Conservation (phyloP, 1,284 basidiomycete genomes). For the Malassezia cuniculi region DNA sequence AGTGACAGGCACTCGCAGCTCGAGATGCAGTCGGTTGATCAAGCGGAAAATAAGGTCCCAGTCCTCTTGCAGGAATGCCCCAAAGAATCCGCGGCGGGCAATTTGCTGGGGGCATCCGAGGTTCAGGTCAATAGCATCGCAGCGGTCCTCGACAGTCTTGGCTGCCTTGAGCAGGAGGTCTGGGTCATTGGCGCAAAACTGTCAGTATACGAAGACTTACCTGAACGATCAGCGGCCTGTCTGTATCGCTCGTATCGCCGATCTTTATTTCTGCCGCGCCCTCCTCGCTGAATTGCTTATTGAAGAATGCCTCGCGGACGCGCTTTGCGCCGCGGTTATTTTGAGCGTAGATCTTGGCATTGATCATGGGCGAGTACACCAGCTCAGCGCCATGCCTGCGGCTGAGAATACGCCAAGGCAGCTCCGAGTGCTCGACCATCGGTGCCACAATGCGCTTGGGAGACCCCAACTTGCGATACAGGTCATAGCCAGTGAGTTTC, state of each 20-base stretch:
- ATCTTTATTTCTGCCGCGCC: constrained; percentile 53
- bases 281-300: constrained; percentile 24
- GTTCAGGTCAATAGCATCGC: constrained; percentile 85
- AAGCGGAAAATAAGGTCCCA: constrained; percentile 57
- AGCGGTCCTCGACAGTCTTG: constrained; percentile 28
- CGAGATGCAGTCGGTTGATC: constrained; percentile 52
- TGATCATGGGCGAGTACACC: constrained; percentile 93
- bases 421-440: constrained; percentile 94
- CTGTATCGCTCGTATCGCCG: constrained; percentile 46
- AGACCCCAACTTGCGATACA: constrained; percentile 67
- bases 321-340: constrained; percentile 16
- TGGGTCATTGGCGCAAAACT: constrained; percentile 83
- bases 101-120: constrained; percentile 87
- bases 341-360: constrained; percentile 66
- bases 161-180: constrained; percentile 51
- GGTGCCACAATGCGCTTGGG: constrained; percentile 83
- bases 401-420: constrained; percentile 73
- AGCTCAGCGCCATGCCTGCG: constrained; percentile 69
- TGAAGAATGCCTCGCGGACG: constrained; percentile 26
- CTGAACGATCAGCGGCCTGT: constrained; percentile 80
- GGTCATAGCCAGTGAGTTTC: constrained; percentile 66
- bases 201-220: constrained; percentile 1
- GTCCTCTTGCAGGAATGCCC: constrained; percentile 82
- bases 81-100: constrained; percentile 72
- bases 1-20: constrained; percentile 77